Evolutionary conservation across 2,329 filamentous ascomycete species (phyloP).

Genomic region (Hymenoscyphus linearis): DNA sequence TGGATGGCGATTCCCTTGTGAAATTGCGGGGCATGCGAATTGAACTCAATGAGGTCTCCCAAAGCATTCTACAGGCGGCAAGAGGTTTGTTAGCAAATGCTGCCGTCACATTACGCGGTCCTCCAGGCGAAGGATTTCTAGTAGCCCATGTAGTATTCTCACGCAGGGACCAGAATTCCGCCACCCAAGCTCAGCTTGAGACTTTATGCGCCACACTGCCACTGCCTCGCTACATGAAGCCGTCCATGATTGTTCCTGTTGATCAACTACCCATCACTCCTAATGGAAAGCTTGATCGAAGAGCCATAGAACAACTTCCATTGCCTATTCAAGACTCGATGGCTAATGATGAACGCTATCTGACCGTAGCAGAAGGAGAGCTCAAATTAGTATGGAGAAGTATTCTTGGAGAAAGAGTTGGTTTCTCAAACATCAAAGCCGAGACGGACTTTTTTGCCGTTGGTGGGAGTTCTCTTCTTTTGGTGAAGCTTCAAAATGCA

Average conservation of each 20-base stretch:
- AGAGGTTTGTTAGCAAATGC: constrained; percentile 26
- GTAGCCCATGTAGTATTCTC: constrained; percentile 34
- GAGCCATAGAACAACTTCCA: constrained; percentile 11
- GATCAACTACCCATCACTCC: constrained; percentile 28
- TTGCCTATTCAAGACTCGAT: constrained; percentile 1
- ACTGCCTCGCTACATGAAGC: constrained; percentile 35
- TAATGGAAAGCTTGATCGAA: constrained; percentile 32
- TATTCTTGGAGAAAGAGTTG: neutral
- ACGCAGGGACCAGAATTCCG: too few relatives aligned
- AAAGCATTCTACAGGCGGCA: constrained; percentile 23
- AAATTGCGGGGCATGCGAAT: constrained; percentile 37
- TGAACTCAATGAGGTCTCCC: constrained; percentile 39
- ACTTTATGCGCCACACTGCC: constrained; percentile 11
- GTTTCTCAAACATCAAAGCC: neutral
- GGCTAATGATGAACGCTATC: neutral
- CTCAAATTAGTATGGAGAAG: constrained; percentile 8
- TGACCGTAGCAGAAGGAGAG: neutral
- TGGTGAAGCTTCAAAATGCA: neutral
- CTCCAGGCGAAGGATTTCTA: constrained; percentile 22
- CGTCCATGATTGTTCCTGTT: constrained; percentile 26
- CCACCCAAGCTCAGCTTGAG: constrained; percentile 1
- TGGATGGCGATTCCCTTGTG: constrained; percentile 32
- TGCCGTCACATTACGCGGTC: constrained; percentile 22
- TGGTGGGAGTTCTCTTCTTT: neutral
- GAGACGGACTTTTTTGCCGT: neutral